Conservation (phyloP, 2,329 filamentous ascomycete genomes). For the Cladobotryum protrusum region DNA sequence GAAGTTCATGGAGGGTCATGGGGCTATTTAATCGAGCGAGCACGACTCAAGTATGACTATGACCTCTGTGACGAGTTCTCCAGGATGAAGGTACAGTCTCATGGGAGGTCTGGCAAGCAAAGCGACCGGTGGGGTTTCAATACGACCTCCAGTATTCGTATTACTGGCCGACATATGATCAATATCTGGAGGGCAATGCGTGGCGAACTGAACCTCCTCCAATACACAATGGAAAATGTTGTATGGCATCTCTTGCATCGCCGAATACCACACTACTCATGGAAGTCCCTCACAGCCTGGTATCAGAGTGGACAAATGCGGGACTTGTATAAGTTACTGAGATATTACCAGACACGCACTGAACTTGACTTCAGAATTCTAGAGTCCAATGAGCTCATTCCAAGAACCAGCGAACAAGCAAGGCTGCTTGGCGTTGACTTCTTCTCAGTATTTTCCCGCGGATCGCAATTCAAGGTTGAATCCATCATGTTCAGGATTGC, state of each 20-base stretch:
- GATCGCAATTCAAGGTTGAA: constrained; percentile 97
- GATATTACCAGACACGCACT: constrained; percentile 70
- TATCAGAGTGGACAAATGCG: constrained; percentile 62
- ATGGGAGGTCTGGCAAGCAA: constrained; percentile 79
- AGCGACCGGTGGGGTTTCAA: constrained; percentile 90
- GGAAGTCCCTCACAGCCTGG: constrained; percentile 75
- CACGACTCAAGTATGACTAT: constrained; percentile 78
- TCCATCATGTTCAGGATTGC: constrained; percentile 98
- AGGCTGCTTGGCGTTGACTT: constrained; percentile 91
- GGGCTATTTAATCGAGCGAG: constrained; percentile 92
- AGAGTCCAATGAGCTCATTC: constrained; percentile 80
- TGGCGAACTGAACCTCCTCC: constrained; percentile 80
- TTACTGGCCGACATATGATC: constrained; percentile 94
- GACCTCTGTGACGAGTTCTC: constrained; percentile 89
- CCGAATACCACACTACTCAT: constrained; percentile 81
- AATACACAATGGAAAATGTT: constrained; percentile 96
- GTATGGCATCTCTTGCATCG: constrained; percentile 84
- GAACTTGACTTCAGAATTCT: constrained; percentile 85
- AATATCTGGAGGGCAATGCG: constrained; percentile 97
- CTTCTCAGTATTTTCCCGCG: constrained; percentile 89
- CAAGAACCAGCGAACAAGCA: constrained; percentile 89
- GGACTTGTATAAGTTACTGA: constrained; percentile 67
- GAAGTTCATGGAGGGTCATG: constrained; percentile 91
- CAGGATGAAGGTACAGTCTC: constrained; percentile 75
- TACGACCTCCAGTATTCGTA: constrained; percentile 80